Base-by-base conservation (phyloP, 176 grass and related monocot species). In the Hordeum marinum region DNA sequence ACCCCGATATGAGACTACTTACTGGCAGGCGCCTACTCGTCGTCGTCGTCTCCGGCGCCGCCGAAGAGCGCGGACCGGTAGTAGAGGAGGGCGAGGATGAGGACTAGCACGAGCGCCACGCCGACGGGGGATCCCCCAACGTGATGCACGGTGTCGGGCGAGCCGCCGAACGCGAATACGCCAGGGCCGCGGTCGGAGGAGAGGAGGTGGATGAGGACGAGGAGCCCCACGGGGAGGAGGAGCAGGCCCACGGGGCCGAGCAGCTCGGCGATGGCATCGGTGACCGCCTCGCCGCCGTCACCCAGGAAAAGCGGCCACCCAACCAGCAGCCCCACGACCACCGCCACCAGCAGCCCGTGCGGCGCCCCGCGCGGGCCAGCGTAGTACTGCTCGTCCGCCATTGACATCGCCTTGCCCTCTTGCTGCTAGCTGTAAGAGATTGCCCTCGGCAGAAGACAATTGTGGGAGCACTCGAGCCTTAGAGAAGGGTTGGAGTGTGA, bases 1-100 rank as follows among this genome's bases (percentile, higher is more conserved):
- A 36, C 23, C 24, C 71, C 68, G 68, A 71, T 9, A 69, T 35
- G 18, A 55, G 52, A 17, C 32, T 17, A 24, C 66, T 31, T 57
- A 76, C 18, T 34, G 32, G 32, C 32, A 12, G 2, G 2, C 10
- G 1, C 0, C 77, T 86, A 88, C 68, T 81, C 80, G 80, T 83
- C 89, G n/a, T n/a, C n/a, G 26, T 87, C 89, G 11, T 64, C 77
- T 31, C 58, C 84, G 66, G 27, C 89, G 67, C 85, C 75, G 36
- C 90, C 85, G 63, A 86, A 88, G 82, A 92, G 32, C 1, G 89
- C 72, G 42, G 82, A 40, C 60, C 92, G 89, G 82, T 94, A 85
- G 87, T 94, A 94, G 72, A 94, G 92, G 8, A 94, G 89, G 8
- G 60, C 68, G 82, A 94, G 92, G 72, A 94, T 82, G 93, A 94